Evolutionary conservation across 345 rosid species (phyloP), one percentile per base, ranked within the genome.

Genomic region (Diplotaxis tenuifolia): DNA sequence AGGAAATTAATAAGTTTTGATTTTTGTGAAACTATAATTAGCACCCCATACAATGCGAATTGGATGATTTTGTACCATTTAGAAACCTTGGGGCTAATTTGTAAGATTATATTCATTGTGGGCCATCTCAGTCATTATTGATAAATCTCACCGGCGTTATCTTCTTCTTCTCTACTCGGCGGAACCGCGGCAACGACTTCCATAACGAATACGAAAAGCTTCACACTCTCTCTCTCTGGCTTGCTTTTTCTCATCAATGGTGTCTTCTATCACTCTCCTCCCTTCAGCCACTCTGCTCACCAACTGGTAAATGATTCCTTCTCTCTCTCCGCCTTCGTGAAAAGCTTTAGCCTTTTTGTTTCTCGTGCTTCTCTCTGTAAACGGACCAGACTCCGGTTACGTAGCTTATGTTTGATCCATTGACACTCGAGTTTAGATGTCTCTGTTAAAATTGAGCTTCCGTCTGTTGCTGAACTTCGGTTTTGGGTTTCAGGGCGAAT

Each of bases 401-500:
- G 7, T 42, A 42, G 50, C 19, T 42, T 42, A 42, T 14, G 19
- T 42, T 42, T 42, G 49, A 14, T n/a, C 5, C 7, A 42, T 1
- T 42, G 18, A n/a, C 18, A 42, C 16, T 1, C 15, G 52, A 6
- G 52, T 38, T 11, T 38, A n/a, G n/a, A n/a, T n/a, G n/a, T n/a
- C n/a, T n/a, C n/a, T n/a, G 7, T 15, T 16, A 49, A 18, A 49
- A 18, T 10, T 49, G 10, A 18, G 55, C 55, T 50, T 52, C 27
- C 4, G 14, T 9, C n/a, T 20, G n/a, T 10, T 50, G 56, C 56
- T 50, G 28, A 21, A 10, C 25, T 53, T 21, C 58, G 6, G 28
- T 23, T 53, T n/a, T 22, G 23, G 7, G 60, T 77, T 78, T 75
- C 83, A 86, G 90, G 81, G 75, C 29, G 49, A 62, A 27, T 57